Base-by-base conservation (phyloP, 2,329 filamentous ascomycete species). In the Colletotrichum gloeosporioides region DNA sequence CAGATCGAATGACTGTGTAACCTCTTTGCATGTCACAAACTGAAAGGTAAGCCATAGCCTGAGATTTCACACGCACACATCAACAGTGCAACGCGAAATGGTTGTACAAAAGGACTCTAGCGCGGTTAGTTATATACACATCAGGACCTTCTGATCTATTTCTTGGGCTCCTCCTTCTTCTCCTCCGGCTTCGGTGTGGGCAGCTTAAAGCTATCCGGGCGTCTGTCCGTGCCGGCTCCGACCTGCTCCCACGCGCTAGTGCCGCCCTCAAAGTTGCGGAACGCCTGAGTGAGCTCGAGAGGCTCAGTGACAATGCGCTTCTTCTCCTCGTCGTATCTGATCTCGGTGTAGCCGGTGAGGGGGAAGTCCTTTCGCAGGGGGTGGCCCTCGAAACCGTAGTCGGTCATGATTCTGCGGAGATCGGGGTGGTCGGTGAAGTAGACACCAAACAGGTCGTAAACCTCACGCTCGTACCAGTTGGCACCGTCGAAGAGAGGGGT, bases 251-350 rank as follows among this genome's bases (percentile, higher is more conserved):
- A 93, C 16, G 91, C 91, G 79, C 93, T 92, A 63, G 92, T 93
- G 73, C 96, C 95, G 77, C 96, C 96, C 88, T 98, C 96, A 83
- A 99, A 99, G 89, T 99, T 99, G 81, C 97, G 93, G 93, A 98
- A 99, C 9, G 98, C 97, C 87, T 99, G 97, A 16, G 97, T 99
- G 86, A 99, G 91, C 89, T 99, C 97, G 66, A 99, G 90, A 55
- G 98, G 97, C 90, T 99, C 98, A 36, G 98, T 96, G 77, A 99
- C 96, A 84, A 99, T 98, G 78, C 97, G 93, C 93, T 99, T 99
- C 95, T 98, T 99, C 91, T 99, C 98, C 88, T 99, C 97, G 80
- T 99, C 97, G 84, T 98, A 99, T 83, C 97, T 92, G 80, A 99
- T 94, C 89, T 99, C 98, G 39, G 97, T 99, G 89, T 99, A 99